Conservation (phyloP, 2,329 filamentous ascomycete genomes). For the Colletotrichum sp. region DNA sequence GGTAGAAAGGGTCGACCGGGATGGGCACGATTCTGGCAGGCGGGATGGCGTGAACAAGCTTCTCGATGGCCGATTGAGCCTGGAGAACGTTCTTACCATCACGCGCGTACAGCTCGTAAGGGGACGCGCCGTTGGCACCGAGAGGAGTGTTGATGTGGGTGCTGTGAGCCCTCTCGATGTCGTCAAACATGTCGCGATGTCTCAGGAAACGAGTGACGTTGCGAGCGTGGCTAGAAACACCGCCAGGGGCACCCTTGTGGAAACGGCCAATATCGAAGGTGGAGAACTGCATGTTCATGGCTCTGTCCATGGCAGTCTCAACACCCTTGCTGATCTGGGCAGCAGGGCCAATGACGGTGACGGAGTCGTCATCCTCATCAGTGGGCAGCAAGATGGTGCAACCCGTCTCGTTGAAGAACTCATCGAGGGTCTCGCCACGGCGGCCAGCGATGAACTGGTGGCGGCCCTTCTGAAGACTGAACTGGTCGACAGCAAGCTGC, state of each 20-base stretch:
- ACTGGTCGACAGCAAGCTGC: conserved; percentile 77
- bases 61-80: conserved; percentile 76
- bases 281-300: conserved; percentile 83
- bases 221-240: conserved; percentile 78
- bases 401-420: conserved; percentile 90
- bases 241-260: conserved; percentile 74
- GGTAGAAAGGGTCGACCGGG: conserved; percentile 78
- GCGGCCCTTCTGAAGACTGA: conserved; percentile 81
- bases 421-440: conserved; percentile 76
- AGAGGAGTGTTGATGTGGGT: conserved; percentile 87
- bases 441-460: conserved; percentile 96
- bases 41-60: conserved; percentile 74
- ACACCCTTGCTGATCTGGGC: conserved; percentile 75
- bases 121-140: conserved; percentile 69
- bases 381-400: conserved; percentile 84
- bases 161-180: conserved; percentile 79
- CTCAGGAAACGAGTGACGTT: conserved; percentile 88
- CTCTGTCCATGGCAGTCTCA: conserved; percentile 86
- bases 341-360: conserved; percentile 83
- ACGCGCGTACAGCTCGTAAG: conserved; percentile 87
- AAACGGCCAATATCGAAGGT: conserved; percentile 83
- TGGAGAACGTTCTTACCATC: conserved; percentile 83
- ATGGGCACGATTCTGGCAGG: conserved; percentile 72
- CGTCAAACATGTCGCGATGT: conserved; percentile 79
- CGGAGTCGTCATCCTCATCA: conserved; percentile 78